Conservation (phyloP, 2,329 filamentous ascomycete genomes). For the Mycosphaerelloides madeirae region DNA sequence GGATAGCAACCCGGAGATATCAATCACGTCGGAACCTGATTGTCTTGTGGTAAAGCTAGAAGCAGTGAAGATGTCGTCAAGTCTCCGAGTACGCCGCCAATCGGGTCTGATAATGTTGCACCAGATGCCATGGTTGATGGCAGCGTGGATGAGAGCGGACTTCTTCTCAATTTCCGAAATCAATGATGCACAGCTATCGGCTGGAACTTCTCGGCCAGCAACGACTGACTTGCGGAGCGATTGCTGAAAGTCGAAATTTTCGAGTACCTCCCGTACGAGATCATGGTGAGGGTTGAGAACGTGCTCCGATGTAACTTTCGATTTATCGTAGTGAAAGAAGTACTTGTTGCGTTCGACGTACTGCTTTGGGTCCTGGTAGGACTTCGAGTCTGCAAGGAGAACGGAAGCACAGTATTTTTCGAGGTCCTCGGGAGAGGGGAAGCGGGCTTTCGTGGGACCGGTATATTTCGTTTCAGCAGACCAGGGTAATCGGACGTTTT, state of each 20-base stretch:
- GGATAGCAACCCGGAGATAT: no score
- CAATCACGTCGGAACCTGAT: constrained; percentile 4
- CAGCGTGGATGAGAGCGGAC: constrained; percentile 2
- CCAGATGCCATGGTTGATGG: constrained; percentile 10
- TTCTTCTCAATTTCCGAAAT: neutral
- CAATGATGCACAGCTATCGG: no score
- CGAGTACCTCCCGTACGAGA: constrained; percentile 1
- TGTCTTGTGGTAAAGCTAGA: no score
- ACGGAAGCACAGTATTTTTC: constrained; percentile 48
- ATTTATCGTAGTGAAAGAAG: constrained; percentile 47
- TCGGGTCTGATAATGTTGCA: constrained; percentile 5
- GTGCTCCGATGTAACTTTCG: no score
- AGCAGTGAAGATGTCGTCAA: no score
- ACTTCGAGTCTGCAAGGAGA: constrained; percentile 52
- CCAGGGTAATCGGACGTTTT: constrained; percentile 50
- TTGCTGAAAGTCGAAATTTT: constrained; percentile 10
- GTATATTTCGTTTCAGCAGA: constrained; percentile 52
- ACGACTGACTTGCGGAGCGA: constrained; percentile 8
- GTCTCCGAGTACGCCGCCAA: no score
- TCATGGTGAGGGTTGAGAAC: constrained; percentile 3
- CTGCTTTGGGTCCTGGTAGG: constrained; percentile 52
- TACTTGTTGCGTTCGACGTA: constrained; percentile 55
- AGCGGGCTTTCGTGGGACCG: constrained; percentile 4
- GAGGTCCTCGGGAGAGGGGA: constrained; percentile 22
- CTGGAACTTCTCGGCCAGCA: neutral